Evolutionary conservation across 1,284 basidiomycete species (phyloP).

Genomic region (Afroboletus lepidellus): DNA sequence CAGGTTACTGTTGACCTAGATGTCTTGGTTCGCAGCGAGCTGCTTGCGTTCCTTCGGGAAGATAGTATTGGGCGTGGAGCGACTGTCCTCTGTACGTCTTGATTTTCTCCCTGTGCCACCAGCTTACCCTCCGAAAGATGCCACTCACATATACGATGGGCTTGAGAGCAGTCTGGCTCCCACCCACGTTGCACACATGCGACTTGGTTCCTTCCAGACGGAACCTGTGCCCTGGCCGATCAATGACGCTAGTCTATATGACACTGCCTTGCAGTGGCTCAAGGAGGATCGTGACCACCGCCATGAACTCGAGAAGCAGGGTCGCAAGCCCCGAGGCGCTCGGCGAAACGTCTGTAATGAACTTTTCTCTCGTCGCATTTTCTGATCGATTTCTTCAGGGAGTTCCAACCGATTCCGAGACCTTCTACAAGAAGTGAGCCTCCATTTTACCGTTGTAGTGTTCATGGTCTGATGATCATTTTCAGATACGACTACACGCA

Average conservation of each 20-base stretch:
- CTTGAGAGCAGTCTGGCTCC: constrained; percentile 69
- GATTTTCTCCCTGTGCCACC: neutral
- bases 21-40: constrained; percentile 89
- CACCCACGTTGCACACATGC: constrained; percentile 88
- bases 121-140: constrained; percentile 53
- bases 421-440: constrained; percentile 84
- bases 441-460: neutral
- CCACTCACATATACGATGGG: constrained; percentile 95
- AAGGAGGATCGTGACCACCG: constrained; percentile 74
- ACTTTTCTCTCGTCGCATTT: neutral
- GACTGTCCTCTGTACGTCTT: constrained; percentile 80
- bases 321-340: constrained; percentile 70
- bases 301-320: constrained; percentile 56
- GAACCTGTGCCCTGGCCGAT: constrained; percentile 68
- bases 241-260: constrained; percentile 51
- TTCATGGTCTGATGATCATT: constrained; percentile 2
- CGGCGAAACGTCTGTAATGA: constrained; percentile 51
- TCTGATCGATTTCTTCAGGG: constrained; percentile 31
- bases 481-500: constrained; percentile 66
- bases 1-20: constrained; percentile 98
- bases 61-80: constrained; percentile 83
- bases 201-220: constrained; percentile 71
- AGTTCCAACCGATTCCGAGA: constrained; percentile 77
- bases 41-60: constrained; percentile 83
- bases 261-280: constrained; percentile 81